Evolutionary conservation across 495 filamentous ascomycete genomes (phyloP).

Genomic region (Massariosphaeria phaeospora): DNA sequence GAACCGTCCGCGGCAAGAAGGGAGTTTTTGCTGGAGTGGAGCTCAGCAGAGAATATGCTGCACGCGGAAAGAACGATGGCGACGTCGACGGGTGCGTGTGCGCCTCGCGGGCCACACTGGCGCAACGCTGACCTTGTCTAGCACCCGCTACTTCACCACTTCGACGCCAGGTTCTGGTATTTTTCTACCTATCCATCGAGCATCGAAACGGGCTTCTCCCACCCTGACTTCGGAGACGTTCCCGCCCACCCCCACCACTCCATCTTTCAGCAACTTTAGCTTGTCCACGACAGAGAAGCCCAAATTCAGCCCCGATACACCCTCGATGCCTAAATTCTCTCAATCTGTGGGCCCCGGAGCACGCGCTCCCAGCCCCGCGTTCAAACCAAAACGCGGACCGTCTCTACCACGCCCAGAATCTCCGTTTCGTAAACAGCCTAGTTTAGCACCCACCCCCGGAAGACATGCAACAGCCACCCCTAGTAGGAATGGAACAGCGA

Average conservation of each 20-base stretch:
- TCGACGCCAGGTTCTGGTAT: conserved; percentile 76
- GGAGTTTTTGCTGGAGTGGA: conserved; percentile 95
- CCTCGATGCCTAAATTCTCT: conserved; percentile 63
- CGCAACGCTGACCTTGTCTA: no score
- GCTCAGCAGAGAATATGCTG: conserved; percentile 70
- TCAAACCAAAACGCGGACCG: conserved; percentile 64
- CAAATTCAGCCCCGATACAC: conserved; percentile 60
- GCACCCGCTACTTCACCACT: conserved; percentile 78
- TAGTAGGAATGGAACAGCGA: conserved; percentile 27
- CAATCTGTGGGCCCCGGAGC: conserved; percentile 76
- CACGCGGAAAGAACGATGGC: conserved; percentile 88
- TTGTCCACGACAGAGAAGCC: conserved; percentile 34
- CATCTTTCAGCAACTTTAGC: conserved; percentile 53
- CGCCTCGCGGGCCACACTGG: no score
- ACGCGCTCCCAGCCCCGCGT: conserved; percentile 61
- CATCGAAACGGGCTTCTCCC: conserved; percentile 61
- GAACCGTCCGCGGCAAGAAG: conserved; percentile 79
- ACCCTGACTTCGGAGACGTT: conserved; percentile 54
- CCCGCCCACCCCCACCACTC: conserved; percentile 63
- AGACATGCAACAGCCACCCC: conserved; percentile 26
- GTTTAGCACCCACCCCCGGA: conserved; percentile 50
- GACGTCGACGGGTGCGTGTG: conserved; percentile 81
- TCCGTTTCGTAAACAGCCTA: conserved; percentile 59
- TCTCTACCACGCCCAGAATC: conserved; percentile 85
- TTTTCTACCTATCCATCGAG: conserved; percentile 87